phyloP scores from a whole-genome alignment of 257 asterid genomes.

The Solanum paucissectum region DNA sequence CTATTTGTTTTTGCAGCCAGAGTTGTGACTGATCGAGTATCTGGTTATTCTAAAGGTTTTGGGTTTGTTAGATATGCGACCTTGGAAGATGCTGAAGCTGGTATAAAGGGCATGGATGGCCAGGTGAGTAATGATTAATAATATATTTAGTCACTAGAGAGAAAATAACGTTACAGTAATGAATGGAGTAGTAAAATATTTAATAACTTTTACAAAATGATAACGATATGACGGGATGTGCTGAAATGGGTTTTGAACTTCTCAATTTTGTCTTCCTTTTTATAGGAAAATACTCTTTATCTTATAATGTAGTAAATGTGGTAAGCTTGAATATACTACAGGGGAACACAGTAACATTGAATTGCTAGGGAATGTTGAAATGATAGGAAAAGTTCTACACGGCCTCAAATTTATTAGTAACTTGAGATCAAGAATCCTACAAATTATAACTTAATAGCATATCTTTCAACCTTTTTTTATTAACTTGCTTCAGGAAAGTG shows the following conservation, averaged over 20 bases:
- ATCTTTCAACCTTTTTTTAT: neutral
- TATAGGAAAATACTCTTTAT: neutral
- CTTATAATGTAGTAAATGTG: neutral
- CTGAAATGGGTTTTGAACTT: neutral
- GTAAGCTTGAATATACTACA: neutral
- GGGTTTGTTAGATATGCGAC: slow-evolving; percentile 76
- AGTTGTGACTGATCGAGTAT: slow-evolving; percentile 71
- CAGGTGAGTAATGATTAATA: slow-evolving; percentile 30
- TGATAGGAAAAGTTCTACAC: neutral
- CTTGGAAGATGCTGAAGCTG: slow-evolving; percentile 57
- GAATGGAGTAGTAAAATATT: neutral
- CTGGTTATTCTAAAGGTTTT: slow-evolving; percentile 80
- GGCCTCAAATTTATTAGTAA: neutral
- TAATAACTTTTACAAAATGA: neutral
- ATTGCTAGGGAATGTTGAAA: neutral
- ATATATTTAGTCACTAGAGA: neutral
- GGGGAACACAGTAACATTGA: neutral
- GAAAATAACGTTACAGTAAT: neutral
- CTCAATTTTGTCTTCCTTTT: neutral
- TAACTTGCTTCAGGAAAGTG: neutral
- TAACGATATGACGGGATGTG: neutral
- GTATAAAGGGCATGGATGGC: slow-evolving; percentile 84
- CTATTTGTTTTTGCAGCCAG: slow-evolving; percentile 39
- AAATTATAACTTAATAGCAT: neutral
- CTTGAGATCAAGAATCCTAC: neutral